These are phyloP conservation scores for Erythrophleum fordii DNA, from an alignment of 306 rosid genomes.

Conservation along the genomic window DNA sequence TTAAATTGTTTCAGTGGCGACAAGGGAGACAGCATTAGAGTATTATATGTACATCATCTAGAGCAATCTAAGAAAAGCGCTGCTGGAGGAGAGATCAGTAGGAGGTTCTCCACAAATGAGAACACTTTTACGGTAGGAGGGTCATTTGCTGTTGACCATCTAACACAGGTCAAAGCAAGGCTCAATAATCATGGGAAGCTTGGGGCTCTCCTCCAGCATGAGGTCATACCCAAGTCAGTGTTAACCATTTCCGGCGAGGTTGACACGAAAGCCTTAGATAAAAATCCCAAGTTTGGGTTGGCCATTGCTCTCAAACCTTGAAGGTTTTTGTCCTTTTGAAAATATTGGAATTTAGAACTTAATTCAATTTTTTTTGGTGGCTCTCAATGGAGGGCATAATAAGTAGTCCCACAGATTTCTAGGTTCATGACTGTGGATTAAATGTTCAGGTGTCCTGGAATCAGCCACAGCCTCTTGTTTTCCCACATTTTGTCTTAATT, in stretches of 20 bases:
- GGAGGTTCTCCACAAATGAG: conserved; percentile 85
- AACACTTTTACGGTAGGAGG: conserved; percentile 93
- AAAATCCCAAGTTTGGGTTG: conserved; percentile 83
- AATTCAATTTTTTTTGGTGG: conserved; percentile 69
- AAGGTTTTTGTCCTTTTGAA: conserved; percentile 35
- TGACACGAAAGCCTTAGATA: conserved; percentile 86
- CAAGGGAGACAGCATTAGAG: conserved; percentile 87
- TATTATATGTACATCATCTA: conserved; percentile 77
- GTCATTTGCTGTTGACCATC: conserved; percentile 69
- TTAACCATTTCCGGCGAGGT: conserved; percentile 91
- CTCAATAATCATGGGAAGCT: conserved; percentile 84
- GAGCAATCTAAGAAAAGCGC: conserved; percentile 77
- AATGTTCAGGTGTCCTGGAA: conserved; percentile 42
- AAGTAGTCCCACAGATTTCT: conserved; percentile 68
- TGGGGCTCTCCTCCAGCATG: conserved; percentile 90
- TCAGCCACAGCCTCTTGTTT: conserved; percentile 38
- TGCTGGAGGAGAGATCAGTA: conserved; percentile 76
- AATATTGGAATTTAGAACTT: conserved; percentile 40
- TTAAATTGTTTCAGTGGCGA: conserved; percentile 64
- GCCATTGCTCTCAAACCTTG: conserved; percentile 91
- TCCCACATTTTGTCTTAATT: conserved; percentile 31
- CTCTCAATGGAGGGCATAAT: conserved; percentile 62
- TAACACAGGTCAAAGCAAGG: conserved; percentile 83
- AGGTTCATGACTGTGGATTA: conserved; percentile 57
- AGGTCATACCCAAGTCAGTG: conserved; percentile 83